Percentiles rank a stretch among this genome's conserved stretches.
phyloP scores from a whole-genome alignment of 805 yeast species.

The Blastobotrys americana region DNA sequence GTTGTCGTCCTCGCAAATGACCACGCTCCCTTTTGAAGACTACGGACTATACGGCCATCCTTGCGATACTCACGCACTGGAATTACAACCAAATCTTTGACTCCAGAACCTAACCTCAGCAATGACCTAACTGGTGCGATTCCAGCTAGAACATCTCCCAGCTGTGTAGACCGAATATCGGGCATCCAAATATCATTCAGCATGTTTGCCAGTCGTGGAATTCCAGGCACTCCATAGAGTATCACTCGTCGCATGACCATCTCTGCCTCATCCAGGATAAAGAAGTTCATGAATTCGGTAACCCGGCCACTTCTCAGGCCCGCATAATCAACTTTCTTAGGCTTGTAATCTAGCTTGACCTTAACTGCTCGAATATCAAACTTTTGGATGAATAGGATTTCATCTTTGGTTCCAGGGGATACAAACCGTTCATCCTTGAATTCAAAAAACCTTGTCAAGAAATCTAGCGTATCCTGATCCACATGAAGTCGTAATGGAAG shows the following conservation, averaged over 20 bases:
- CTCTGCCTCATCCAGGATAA: constrained; percentile 79
- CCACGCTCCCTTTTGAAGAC: constrained; percentile 67
- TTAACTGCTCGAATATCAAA: constrained; percentile 44
- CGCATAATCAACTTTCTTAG: constrained; percentile 76
- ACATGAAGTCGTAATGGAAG: constrained; percentile 77
- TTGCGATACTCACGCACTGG: constrained; percentile 69
- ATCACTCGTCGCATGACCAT: constrained; percentile 54
- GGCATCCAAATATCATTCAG: constrained; percentile 80
- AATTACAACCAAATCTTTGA: constrained; percentile 62
- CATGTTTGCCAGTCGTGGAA: constrained; percentile 47
- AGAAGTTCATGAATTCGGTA: constrained; percentile 80
- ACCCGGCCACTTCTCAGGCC: constrained; percentile 83
- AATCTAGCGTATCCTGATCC: constrained; percentile 91
- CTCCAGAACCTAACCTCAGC: constrained; percentile 70
- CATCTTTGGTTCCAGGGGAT: constrained; percentile 43
- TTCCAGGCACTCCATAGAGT: constrained; percentile 72
- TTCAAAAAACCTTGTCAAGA: constrained; percentile 68
- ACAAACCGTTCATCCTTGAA: constrained; percentile 59
- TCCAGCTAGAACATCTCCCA: constrained; percentile 76
- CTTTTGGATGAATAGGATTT: constrained; percentile 54
- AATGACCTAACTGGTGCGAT: constrained; percentile 74
- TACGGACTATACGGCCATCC: constrained; percentile 62
- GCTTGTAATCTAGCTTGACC: constrained; percentile 80
- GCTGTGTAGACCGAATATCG: constrained; percentile 72
- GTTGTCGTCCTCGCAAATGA: constrained; percentile 72